Conservation (phyloP, 1,139 yeast genomes). For the Kodamaea ohmeri region DNA sequence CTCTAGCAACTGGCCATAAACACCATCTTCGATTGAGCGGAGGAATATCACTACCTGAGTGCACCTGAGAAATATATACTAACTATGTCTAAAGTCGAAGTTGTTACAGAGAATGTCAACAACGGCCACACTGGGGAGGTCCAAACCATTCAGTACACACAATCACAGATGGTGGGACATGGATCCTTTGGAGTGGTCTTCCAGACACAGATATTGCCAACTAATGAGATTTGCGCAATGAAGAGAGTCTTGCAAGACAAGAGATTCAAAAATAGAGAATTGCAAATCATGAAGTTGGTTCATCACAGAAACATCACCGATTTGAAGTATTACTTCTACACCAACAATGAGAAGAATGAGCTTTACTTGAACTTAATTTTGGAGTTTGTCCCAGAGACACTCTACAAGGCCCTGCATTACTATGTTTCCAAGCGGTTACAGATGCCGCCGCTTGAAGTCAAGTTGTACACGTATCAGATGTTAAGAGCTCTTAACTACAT, state of each 20-base stretch:
- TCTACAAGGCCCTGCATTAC: slow-evolving; percentile 81
- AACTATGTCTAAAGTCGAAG: slow-evolving; percentile 54
- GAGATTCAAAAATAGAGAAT: slow-evolving; percentile 92
- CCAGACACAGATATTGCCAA: slow-evolving; percentile 75
- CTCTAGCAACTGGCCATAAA: background rate
- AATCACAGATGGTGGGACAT: slow-evolving; percentile 87
- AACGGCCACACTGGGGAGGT: slow-evolving; percentile 71
- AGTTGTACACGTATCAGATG: slow-evolving; percentile 87
- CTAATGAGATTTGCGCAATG: slow-evolving; percentile 82
- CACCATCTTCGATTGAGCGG: background rate
- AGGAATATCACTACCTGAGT: background rate
- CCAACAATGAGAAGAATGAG: slow-evolving; percentile 75
- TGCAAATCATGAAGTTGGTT: slow-evolving; percentile 90
- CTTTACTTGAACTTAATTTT: slow-evolving; percentile 82
- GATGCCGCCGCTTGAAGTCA: slow-evolving; percentile 90
- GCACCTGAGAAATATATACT: slow-evolving; percentile 21
- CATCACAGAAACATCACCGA: slow-evolving; percentile 87
- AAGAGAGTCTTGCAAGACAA: slow-evolving; percentile 93
- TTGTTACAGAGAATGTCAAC: slow-evolving; percentile 67
- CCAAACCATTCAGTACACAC: slow-evolving; percentile 63
- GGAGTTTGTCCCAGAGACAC: slow-evolving; percentile 92
- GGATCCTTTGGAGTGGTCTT: slow-evolving; percentile 97
- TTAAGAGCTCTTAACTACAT: slow-evolving; percentile 88
- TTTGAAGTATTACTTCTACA: slow-evolving; percentile 83
- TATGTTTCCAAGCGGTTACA: slow-evolving; percentile 73